Evolutionary conservation across 1,284 basidiomycete species (phyloP), one percentile per base, ranked within the genome.

Genomic region (Heterobasidion parviporum): DNA sequence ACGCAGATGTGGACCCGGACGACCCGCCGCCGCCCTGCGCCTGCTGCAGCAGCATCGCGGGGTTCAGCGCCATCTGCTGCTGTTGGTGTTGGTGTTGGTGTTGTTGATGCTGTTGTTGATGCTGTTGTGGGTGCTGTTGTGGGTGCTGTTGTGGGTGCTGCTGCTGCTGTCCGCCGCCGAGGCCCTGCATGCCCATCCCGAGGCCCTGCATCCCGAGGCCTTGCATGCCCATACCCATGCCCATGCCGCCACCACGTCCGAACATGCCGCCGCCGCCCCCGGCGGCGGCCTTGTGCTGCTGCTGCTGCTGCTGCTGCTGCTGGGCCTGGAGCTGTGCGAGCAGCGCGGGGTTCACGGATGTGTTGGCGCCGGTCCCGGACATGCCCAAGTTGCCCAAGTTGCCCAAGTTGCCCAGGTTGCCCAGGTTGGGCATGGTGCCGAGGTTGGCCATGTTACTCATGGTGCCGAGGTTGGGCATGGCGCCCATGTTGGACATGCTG

Each of bases 41-140:
- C 58, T 60, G 59, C 10, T 54, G 58, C 36, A 60, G 58, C 35
- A 60, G 58, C 55, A 60, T 56, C 6, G 59, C 58, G 15, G 59
- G 54, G 45, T 60, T 60, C 5, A 60, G 52, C 14, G 59, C 47
- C 26, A 26, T 26, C 26, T 26, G 26, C 26, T 59, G 26, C 26
- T 26, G 26, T 53, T 52, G 12, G 20, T 41, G 12, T 15, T 55
- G 54, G 8, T 58, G 55, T 44, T 61, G 60, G 46, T 44, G 43
- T 14, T 44, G 43, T 44, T 2, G 43, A 3, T 14, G 43, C 43
- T 44, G 43, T 6, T 44, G 43, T 44, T 44, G 41, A 2, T 44
- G 41, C 2, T 44, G 41, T 14, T 44, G 41, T 44, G 12, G 41
- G 16, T 44, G 43, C 16, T 44, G 43, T 16, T 44, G 43, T 44